Base-by-base conservation (phyloP, 23 red algal species). In the Gracilariopsis chorda region DNA sequence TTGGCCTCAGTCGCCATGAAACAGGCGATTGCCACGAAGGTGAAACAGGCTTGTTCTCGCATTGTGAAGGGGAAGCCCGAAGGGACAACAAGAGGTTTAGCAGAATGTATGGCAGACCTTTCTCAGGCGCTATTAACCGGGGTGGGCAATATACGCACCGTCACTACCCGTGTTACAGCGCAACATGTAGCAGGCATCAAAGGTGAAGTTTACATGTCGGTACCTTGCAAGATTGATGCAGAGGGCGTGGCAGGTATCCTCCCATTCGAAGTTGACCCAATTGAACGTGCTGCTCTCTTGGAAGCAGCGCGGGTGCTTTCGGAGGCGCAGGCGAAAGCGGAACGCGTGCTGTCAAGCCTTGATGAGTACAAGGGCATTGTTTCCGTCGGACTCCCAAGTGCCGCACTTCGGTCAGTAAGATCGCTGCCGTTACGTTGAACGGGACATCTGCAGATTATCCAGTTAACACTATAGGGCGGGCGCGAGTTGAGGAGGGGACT, bases 91-190 rank as follows among this genome's bases (percentile, higher is more conserved):
- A 34, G 24, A 10, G 77, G 77, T 27, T 32, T 60, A 13, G 77
- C 48, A 24, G 77, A 80, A 51, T 80, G 77, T 37, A 44, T 80
- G 77, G 77, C 77, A 17, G 77, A 80, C 48, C 77, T 80, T n/a
- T 20, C 29, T 44, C 77, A 80, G 77, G 27, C 23, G 3, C 35
- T 80, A 51, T 29, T 80, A 30, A 59, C 49, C 7, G 33, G 55
- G 24, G 27, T 80, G 3, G 77, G 77, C 47, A 80, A 80, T 49
- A 23, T 80, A 2, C 49, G 77, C 49, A 80, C 48, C 46, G 77
- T 80, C 35, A 57, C 48, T 17, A 59, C 77, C 8, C 12, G 48
- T 7, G 77, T 80, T 0, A 59, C 48, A 8, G 11, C 77, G 49
- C 48, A 57, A 32, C 49, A 80, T 11, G 29, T 80, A 8, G 77